phyloP scores from a whole-genome alignment of 768 basidiomycete genomes.

The Lentinula guzmanii region DNA sequence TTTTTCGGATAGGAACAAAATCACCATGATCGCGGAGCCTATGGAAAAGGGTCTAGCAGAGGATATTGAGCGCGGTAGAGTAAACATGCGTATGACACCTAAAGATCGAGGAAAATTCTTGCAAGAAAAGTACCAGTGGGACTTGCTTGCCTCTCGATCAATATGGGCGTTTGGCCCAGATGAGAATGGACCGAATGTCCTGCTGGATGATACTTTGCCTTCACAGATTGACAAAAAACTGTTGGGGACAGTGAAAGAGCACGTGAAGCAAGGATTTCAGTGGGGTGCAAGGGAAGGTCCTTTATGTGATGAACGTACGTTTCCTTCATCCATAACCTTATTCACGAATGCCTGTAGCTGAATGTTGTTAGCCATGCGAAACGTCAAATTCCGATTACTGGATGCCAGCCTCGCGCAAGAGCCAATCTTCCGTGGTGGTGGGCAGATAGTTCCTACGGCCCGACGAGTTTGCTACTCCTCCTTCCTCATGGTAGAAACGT shows the following conservation, averaged over 20 bases:
- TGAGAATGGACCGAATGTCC: conserved; percentile 88
- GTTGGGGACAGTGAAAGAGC: conserved; percentile 83
- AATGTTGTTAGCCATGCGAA: conserved; percentile 75
- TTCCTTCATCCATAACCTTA: neutral
- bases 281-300: conserved; percentile 99
- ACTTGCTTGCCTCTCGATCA: conserved; percentile 91
- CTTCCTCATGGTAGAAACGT: conserved; percentile 81
- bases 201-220: conserved; percentile 94
- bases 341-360: conserved; percentile 1
- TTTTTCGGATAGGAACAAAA: conserved; percentile 66
- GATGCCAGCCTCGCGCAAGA: conserved; percentile 92
- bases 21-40: conserved; percentile 99
- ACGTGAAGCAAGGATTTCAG: conserved; percentile 98
- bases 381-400: conserved; percentile 95
- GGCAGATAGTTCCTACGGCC: conserved; percentile 98
- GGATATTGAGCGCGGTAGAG: conserved; percentile 89
- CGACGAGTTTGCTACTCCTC: conserved; percentile 98
- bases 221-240: conserved; percentile 96
- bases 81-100: conserved; percentile 91
- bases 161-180: conserved; percentile 99
- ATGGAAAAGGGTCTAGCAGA: conserved; percentile 93
- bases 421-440: conserved; percentile 96
- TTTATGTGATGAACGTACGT: conserved; percentile 96
- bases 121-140: conserved; percentile 97
- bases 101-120: conserved; percentile 97